Conservation (phyloP, 2,329 filamentous ascomycete genomes). For the Fusarium acutatum region DNA sequence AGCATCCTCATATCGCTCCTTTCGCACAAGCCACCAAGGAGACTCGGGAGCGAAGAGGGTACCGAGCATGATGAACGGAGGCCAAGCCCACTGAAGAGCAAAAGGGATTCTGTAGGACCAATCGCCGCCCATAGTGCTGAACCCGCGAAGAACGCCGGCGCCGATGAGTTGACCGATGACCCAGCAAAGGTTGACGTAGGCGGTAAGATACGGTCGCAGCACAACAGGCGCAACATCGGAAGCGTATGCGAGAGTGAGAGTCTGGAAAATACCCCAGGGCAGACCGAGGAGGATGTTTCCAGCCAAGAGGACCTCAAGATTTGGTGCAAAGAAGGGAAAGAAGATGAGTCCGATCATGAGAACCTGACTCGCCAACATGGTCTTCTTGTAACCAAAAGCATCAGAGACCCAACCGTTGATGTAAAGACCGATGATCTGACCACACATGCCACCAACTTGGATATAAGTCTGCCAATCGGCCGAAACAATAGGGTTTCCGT, state of each 20-base stretch:
- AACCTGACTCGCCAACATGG: conserved; percentile 50
- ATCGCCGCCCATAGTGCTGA: conserved; percentile 50
- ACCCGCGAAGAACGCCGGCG: conserved; percentile 51
- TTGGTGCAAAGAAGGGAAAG: conserved; percentile 56
- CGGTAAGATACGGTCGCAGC: conserved; percentile 57
- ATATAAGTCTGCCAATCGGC: conserved; percentile 22
- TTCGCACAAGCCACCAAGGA: conserved; percentile 59
- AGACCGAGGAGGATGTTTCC: conserved; percentile 58
- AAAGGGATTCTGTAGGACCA: conserved; percentile 60
- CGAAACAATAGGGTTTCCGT: conserved; percentile 2
- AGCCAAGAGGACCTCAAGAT: conserved; percentile 50
- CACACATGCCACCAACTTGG: conserved; percentile 20
- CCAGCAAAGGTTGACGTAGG: conserved; percentile 59
- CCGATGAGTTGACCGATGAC: conserved; percentile 57
- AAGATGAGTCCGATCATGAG: conserved; percentile 56
- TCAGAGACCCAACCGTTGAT: conserved; percentile 20
- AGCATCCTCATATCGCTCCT: conserved; percentile 50
- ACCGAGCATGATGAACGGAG: conserved; percentile 55
- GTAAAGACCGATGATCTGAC: conserved; percentile 17
- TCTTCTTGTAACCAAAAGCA: conserved; percentile 16
- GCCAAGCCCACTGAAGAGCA: conserved; percentile 56
- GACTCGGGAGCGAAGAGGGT: conserved; percentile 59
- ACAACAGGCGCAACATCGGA: conserved; percentile 55
- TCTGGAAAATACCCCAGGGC: conserved; percentile 58
- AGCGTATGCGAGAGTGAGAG: conserved; percentile 57